These are phyloP conservation scores for Trametes cinnabarina DNA, from an alignment of 768 basidiomycete species.

Conservation along the genomic window DNA sequence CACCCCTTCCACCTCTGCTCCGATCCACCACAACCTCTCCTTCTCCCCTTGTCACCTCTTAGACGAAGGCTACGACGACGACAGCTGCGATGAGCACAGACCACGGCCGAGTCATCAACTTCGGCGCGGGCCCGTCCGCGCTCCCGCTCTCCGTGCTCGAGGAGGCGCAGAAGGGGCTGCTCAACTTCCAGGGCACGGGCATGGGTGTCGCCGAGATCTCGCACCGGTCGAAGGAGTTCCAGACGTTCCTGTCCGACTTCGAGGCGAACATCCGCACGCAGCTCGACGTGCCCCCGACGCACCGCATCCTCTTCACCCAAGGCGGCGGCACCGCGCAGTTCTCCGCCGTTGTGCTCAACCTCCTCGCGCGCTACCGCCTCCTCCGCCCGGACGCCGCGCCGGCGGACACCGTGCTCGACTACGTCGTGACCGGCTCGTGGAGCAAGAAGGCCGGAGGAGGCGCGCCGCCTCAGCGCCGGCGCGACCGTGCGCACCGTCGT, in stretches of 20 bases:
- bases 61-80: background rate
- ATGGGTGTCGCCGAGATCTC: constrained; percentile 97
- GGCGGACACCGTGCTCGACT: constrained; percentile 71
- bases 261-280: constrained; percentile 70
- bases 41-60: background rate
- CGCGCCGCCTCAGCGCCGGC: constrained; percentile 64
- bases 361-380: constrained; percentile 82
- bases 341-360: constrained; percentile 87
- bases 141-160: constrained; percentile 84
- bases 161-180: constrained; percentile 78
- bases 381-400: constrained; percentile 58
- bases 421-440: constrained; percentile 92
- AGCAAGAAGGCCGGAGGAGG: constrained; percentile 84
- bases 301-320: constrained; percentile 88
- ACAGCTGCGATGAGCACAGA: constrained; percentile 20
- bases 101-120: constrained; percentile 67
- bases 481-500: constrained; percentile 62
- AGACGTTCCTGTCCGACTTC: constrained; percentile 58
- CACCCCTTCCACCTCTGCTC: background rate
- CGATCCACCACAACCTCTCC: background rate
- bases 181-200: constrained; percentile 88
- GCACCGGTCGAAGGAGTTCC: constrained; percentile 91
- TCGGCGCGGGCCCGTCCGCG: constrained; percentile 92
- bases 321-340: constrained; percentile 94
- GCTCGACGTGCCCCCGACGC: constrained; percentile 78